A percentile compares a stretch with the other conserved stretches of the same genome.
Conservation (phyloP, 148 eudicot species). For the Camellia granthamiana region DNA sequence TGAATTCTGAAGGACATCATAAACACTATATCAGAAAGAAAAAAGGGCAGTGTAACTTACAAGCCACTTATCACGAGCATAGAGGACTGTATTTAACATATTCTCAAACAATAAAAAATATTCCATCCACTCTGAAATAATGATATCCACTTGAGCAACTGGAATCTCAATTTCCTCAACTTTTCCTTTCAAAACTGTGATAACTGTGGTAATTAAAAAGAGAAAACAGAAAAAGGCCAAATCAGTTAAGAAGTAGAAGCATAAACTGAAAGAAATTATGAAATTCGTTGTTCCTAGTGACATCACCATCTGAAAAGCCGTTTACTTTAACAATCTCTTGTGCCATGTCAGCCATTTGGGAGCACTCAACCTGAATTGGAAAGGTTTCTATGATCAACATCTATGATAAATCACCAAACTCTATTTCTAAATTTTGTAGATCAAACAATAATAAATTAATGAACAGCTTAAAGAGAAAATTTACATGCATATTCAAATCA, state of each 20-base stretch:
- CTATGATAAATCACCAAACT: too few relatives aligned
- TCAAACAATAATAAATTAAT: background rate
- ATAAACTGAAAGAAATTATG: background rate
- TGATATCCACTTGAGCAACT: constrained; percentile 82
- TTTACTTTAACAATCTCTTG: constrained; percentile 78
- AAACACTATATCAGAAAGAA: background rate
- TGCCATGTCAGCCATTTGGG: constrained; percentile 95
- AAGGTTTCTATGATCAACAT: background rate
- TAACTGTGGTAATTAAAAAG: constrained; percentile 42
- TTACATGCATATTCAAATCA: too few relatives aligned
- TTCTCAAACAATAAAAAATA: constrained; percentile 91
- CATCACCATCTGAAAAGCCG: constrained; percentile 73
- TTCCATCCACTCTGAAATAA: constrained; percentile 99
- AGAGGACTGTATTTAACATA: constrained; percentile 89
- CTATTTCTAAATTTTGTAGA: background rate
- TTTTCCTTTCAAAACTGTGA: constrained; percentile 92
- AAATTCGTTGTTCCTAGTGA: constrained; percentile 13
- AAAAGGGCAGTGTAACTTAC: constrained; percentile 41
- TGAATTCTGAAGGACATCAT: background rate
- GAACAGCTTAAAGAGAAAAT: background rate
- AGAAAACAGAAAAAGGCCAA: background rate
- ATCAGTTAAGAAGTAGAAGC: constrained; percentile 7
- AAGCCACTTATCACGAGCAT: constrained; percentile 98
- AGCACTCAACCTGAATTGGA: constrained; percentile 81
- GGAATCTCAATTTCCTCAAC: constrained; percentile 96